phyloP scores from a whole-genome alignment of 2,329 filamentous ascomycete genomes.

The Didymella pomorum region DNA sequence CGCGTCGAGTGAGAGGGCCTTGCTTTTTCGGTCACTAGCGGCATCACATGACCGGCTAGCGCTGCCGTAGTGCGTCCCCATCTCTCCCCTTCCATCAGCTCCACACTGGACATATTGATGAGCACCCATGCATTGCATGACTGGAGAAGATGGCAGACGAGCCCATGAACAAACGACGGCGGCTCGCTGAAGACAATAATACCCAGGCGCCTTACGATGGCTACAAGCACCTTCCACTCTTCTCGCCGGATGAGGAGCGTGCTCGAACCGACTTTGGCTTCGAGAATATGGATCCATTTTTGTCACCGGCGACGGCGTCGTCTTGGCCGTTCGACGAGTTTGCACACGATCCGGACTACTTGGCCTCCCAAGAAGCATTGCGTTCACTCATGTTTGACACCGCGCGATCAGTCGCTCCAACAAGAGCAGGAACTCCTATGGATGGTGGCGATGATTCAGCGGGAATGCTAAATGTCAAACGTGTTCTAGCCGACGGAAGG shows the following conservation, averaged over 20 bases:
- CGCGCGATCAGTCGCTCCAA: not conserved
- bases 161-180: conserved; percentile 5
- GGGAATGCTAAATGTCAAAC: not conserved
- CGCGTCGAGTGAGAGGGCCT: not conserved
- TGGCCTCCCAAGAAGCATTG: conserved; percentile 37
- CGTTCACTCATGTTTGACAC: not conserved
- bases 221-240: not conserved
- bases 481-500: conserved; percentile 25
- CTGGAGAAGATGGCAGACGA: conserved; percentile 1
- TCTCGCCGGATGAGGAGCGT: conserved; percentile 1
- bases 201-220: not conserved
- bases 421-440: not conserved
- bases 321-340: conserved; percentile 42
- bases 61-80: not conserved
- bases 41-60: not conserved
- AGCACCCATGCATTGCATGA: no score
- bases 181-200: not conserved
- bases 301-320: conserved; percentile 31
- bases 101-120: not conserved
- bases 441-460: not conserved
- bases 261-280: conserved; percentile 6
- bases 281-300: conserved; percentile 34
- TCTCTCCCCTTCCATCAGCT: not conserved
- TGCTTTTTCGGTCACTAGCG: not conserved
- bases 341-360: conserved; percentile 38